Base-by-base conservation (phyloP, 2,329 filamentous ascomycete genomes). In the Phaeophleospora eucalypticola region DNA sequence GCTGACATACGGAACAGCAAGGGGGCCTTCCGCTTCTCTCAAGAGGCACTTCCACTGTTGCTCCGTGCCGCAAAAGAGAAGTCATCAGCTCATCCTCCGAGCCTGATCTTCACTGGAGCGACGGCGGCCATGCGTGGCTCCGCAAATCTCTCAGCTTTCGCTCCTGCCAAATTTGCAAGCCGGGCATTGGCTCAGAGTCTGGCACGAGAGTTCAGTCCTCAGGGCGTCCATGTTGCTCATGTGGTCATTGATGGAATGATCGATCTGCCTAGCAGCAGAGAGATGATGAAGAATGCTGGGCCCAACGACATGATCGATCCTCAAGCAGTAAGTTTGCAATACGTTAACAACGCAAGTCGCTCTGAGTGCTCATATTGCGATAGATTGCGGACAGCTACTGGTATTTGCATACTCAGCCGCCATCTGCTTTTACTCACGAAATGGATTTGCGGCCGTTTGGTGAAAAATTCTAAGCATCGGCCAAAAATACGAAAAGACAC, bases 91-190 rank as follows among this genome's bases (percentile, higher is more conserved):
- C 71, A 76, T 19, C 67, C 87, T 59, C 88, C 88, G 0, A 83
- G 84, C 0, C 72, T 95, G n/a, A 83, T 95, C 60, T 85, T 93
- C 68, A 94, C 88, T 0, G 89, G 89, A 18, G 88, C 89, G 0
- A 94, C 89, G 0, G 89, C 87, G 0, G 86, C 84, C 0, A 55
- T 90, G 12, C 45, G 42, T 3, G 46, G 46, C 8, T 49, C 46
- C 10, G 81, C 86, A 1, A 71, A 73, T 8, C 84, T 87, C 63
- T 71, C 80, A 1, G 71, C 78, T 6, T 93, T 95, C 61, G 84
- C 87, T 0, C 80, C 82, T 2, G 84, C 84, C 18, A 94, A 93
- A 65, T 93, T 87, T 64, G 87, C 86, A 6, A 71, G 84, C 56
- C 76, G 88, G 33, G 87, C 83, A 1, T 68, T 93, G 41, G 76